Conservation (phyloP, 2,329 filamentous ascomycete genomes). For the Metarhizium anisopliae region DNA sequence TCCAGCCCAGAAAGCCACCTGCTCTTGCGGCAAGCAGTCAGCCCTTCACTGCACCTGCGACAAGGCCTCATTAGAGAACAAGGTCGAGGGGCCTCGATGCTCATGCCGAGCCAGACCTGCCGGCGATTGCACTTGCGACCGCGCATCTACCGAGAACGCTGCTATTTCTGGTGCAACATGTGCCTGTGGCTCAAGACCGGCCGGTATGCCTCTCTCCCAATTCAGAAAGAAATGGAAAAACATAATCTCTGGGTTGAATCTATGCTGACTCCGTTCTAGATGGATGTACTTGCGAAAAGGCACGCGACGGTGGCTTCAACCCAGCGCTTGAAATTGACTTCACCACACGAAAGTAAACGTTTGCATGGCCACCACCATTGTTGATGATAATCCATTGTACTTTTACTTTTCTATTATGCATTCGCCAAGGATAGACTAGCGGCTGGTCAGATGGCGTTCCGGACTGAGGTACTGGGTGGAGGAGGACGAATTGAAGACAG, state of each 20-base stretch:
- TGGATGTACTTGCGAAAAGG: conserved; percentile 78
- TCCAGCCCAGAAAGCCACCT: conserved; percentile 56
- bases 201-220: conserved; percentile 34
- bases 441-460: background rate
- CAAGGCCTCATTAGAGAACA: conserved; percentile 69
- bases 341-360: conserved; percentile 53
- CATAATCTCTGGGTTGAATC: background rate
- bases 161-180: conserved; percentile 53
- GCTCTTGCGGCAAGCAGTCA: conserved; percentile 83
- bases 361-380: background rate
- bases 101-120: conserved; percentile 75
- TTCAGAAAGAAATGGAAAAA: no score
- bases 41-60: conserved; percentile 82
- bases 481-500: no score
- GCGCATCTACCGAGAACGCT: conserved; percentile 62
- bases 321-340: conserved; percentile 74
- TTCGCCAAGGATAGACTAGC: background rate
- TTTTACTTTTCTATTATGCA: background rate
- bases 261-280: conserved; percentile 28
- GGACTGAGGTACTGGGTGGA: background rate
- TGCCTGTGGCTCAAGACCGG: conserved; percentile 66
- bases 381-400: background rate
- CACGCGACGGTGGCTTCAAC: conserved; percentile 50
- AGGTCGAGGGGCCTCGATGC: conserved; percentile 62
- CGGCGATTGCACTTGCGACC: conserved; percentile 73